Evolutionary conservation across 2,329 filamentous ascomycete genomes (phyloP).

Genomic region (Neocucurbitaria cava): DNA sequence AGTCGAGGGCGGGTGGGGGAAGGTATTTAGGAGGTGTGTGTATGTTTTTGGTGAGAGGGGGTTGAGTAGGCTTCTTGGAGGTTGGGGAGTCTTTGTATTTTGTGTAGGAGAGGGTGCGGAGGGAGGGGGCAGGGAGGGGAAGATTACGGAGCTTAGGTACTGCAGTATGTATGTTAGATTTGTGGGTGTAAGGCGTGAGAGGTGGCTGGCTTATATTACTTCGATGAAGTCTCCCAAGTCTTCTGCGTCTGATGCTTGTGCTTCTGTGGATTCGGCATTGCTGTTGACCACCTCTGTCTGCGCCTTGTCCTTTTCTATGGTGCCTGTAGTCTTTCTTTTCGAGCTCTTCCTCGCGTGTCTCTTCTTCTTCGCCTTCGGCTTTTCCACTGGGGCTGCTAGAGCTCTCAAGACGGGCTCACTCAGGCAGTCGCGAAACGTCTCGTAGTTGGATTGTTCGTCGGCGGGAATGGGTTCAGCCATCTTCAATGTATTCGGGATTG

Average conservation of each 20-base stretch:
- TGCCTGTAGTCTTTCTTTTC: constrained; percentile 32
- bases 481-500: background rate
- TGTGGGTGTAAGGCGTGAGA: background rate
- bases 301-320: constrained; percentile 8
- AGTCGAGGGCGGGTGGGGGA: constrained; percentile 71
- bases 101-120: constrained; percentile 69
- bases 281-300: background rate
- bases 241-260: constrained; percentile 58
- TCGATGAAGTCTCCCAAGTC: constrained; percentile 82
- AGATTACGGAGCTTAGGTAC: constrained; percentile 76
- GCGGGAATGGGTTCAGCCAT: constrained; percentile 44
- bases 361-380: constrained; percentile 55
- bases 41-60: constrained; percentile 63
- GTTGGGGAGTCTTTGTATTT: constrained; percentile 57
- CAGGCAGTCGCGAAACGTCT: constrained; percentile 76
- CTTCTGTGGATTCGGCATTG: constrained; percentile 24
- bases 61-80: constrained; percentile 64
- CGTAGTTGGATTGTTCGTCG: constrained; percentile 63
- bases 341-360: constrained; percentile 40
- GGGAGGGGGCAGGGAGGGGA: constrained; percentile 66
- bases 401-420: constrained; percentile 72
- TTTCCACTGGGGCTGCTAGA: constrained; percentile 55
- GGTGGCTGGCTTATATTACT: constrained; percentile 49
- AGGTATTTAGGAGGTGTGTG: constrained; percentile 55
- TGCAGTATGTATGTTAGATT: constrained; percentile 33